Evolutionary conservation across 192 early-diverging fungal species (phyloP), one percentile per base, ranked within the genome.

Genomic region (Backusella liffmaniae): DNA sequence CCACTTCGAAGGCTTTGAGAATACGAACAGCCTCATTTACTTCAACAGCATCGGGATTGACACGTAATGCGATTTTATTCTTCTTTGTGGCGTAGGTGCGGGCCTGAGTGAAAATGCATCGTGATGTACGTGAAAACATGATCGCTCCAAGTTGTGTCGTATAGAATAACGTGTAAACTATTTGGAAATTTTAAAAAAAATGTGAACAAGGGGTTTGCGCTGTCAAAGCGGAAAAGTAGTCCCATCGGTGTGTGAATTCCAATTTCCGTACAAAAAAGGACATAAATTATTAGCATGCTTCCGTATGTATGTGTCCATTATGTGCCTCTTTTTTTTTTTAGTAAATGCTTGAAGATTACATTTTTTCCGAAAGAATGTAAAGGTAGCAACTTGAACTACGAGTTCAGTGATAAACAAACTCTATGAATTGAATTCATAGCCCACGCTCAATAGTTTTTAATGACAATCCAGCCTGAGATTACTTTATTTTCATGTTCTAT

Each of bases 1-100:
- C 91, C 35, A 92, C 91, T 70, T 91, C 93, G 39, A 86, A 86
- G 9, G 93, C 91, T 66, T 89, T 87, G 37, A 90, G 79, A 23
- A 90, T 84, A 9, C 73, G 67, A 39, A 90, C 84, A 15, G 89
- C 89, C 18, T 81, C 66, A 15, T 80, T 71, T 5, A 90, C 69
- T 0, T 85, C 81, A 37, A 88, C 81, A 5, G 86, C 77, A 69
- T 89, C 87, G 5, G 87, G 85, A 56, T 86, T 81, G 12, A 62
- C 39, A 44, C 65, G 59, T 53, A 59, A 44, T 9, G 69, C 41
- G 36, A 32, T 13, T 16, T 69, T 71, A 51, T 80, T 80, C 77
- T 78, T 78, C 36, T 73, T 79, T 13, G 73, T 65, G 36, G 72
- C 72, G 15, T 74, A 79, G 2, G 35, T 74, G 13, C 73, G 44